phyloP scores from a whole-genome alignment of 2,329 filamentous ascomycete species.

The Venturia carpophila region DNA sequence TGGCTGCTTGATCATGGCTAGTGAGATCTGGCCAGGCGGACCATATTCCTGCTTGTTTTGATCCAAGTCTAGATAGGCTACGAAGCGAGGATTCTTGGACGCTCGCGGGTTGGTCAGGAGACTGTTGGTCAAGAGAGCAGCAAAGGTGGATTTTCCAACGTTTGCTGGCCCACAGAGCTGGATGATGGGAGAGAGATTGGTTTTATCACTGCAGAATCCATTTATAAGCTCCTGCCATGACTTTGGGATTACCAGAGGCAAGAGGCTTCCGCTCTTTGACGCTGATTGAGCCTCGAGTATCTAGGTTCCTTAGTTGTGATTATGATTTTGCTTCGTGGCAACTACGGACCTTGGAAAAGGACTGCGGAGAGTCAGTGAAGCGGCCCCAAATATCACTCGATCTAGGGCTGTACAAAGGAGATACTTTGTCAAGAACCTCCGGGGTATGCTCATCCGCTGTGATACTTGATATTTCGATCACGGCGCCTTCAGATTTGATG shows the following conservation, averaged over 20 bases:
- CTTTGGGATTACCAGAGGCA: neutral
- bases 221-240: conserved; percentile 14
- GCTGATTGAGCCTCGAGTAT: neutral
- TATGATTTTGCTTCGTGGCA: neutral
- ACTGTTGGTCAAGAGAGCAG: conserved; percentile 4
- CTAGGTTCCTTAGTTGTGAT: conserved; percentile 3
- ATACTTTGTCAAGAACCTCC: neutral
- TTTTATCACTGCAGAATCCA: neutral
- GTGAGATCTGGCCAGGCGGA: conserved; percentile 14
- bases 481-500: conserved; percentile 14
- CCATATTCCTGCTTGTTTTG: conserved; percentile 12
- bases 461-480: neutral
- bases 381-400: neutral
- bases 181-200: neutral
- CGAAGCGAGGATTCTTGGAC: neutral
- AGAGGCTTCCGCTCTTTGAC: neutral
- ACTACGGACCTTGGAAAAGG: conserved; percentile 5
- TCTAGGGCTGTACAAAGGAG: conserved; percentile 4
- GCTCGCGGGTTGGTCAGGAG: neutral
- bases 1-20: neutral
- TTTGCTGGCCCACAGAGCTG: conserved; percentile 14
- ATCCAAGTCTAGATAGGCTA: conserved; percentile 11
- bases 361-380: neutral
- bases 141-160: conserved; percentile 10
- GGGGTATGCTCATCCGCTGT: conserved; percentile 2